Evolutionary conservation across 2,329 filamentous ascomycete genomes (phyloP), one percentile per base, ranked within the genome.

Genomic region (Hymenoscyphus infarciens): DNA sequence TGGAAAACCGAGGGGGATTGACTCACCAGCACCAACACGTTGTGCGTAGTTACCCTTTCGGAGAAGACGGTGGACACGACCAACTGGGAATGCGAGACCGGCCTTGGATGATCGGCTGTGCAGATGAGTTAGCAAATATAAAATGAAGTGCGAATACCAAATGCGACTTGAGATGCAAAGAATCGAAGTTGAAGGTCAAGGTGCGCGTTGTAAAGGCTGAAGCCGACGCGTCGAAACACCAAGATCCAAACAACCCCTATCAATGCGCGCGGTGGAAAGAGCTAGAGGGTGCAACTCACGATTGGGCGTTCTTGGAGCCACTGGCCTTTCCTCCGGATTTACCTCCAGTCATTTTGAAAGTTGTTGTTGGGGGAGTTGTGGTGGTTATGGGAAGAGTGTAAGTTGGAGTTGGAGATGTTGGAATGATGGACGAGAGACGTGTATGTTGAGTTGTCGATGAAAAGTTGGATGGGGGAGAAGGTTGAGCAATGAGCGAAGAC

Each of bases 311-410:
- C 92, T 99, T 99, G 84, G 90, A 89, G 84, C 93, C 92, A 83
- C 90, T 94, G 85, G 94, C 93, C 90, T 98, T 98, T 88, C 95
- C 95, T 82, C 95, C 95, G 83, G 94, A 97, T 84, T 99, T 99
- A 82, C 95, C 94, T 87, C 94, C 94, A 92, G 95, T 96, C 95
- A 99, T 99, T 90, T 91, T 97, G 89, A 86, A 77, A 70, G 78
- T 75, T 59, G 71, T 75, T 35, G n/a, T 33, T 3, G 33, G 33
- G 74, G 72, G 68, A 75, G 72, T 68, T 68, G 75, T 73, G 70
- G 67, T 69, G 69, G 67, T 68, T 68, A 59, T 70, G 68, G 63
- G 68, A 60, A 29, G 65, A 31, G 59, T 35, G 56, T 52, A 39
- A 39, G n/a, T n/a, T 53, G 45, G 38, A 19, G 25, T 57, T 53